phyloP scores from a whole-genome alignment of 805 yeast genomes.

The Phaffomyces antillensis region DNA sequence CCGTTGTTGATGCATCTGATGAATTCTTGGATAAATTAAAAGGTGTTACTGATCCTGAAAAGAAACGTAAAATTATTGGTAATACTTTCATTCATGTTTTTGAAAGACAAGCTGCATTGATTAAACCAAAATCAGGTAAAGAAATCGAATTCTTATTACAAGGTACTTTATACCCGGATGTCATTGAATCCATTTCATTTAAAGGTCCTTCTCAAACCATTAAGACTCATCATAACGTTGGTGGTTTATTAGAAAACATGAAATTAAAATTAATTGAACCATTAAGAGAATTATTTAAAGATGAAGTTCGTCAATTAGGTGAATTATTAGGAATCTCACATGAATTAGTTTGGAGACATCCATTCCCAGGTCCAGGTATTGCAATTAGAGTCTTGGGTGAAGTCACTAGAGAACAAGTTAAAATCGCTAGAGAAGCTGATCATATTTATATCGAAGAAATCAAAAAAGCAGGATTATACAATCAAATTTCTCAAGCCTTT shows the following conservation, averaged over 20 bases:
- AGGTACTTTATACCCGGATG: conserved; percentile 98
- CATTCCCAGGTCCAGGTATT: conserved; percentile 99
- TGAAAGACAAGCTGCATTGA: conserved; percentile 90
- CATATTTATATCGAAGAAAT: conserved; percentile 94
- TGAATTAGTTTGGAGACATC: conserved; percentile 99
- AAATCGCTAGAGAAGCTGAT: conserved; percentile 97
- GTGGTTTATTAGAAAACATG: conserved; percentile 97
- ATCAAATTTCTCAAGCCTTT: conserved; percentile 93
- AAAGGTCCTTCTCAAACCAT: conserved; percentile 99
- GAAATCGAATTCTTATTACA: conserved; percentile 91
- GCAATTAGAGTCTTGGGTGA: conserved; percentile 98
- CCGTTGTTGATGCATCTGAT: conserved; percentile 91
- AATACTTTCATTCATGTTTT: conserved; percentile 95
- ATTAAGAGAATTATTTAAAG: conserved; percentile 95
- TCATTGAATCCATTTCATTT: conserved; percentile 96
- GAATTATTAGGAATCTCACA: conserved; percentile 91
- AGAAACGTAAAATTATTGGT: conserved; percentile 97
- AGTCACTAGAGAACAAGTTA: conserved; percentile 88
- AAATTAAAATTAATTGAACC: conserved; percentile 98
- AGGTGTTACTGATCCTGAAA: conserved; percentile 97
- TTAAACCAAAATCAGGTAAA: conserved; percentile 81
- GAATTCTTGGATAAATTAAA: conserved; percentile 78
- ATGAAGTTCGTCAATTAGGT: conserved; percentile 96
- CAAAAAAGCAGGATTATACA: conserved; percentile 84
- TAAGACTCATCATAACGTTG: conserved; percentile 98